These are phyloP conservation scores for Annona cherimola DNA, from an alignment of 164 flowering plant species.

Conservation along the genomic window DNA sequence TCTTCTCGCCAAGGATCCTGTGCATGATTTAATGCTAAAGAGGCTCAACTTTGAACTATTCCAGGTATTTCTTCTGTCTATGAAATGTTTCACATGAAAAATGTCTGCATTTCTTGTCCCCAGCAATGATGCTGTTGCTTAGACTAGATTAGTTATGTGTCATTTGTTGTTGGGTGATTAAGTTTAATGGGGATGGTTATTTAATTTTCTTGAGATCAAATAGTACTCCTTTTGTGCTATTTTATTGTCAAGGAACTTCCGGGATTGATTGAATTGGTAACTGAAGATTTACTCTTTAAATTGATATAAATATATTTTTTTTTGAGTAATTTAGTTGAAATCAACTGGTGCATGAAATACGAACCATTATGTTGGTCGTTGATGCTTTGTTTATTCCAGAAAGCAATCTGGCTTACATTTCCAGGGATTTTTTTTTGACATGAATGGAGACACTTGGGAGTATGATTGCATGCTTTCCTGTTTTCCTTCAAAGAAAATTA, in stretches of 20 bases:
- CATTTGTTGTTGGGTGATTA: background rate
- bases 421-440: background rate
- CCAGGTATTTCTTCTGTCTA: constrained; percentile 46
- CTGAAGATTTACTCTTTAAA: too few relatives aligned
- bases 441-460: background rate
- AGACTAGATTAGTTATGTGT: background rate
- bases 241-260: too few relatives aligned
- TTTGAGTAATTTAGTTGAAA: too few relatives aligned
- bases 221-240: background rate
- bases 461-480: background rate
- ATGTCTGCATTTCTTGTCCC: background rate
- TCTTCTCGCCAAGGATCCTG: constrained; percentile 40
- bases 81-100: background rate
- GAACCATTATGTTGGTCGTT: too few relatives aligned
- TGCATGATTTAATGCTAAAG: constrained; percentile 81
- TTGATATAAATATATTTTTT: too few relatives aligned
- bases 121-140: background rate
- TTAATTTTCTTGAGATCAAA: background rate
- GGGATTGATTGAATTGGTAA: too few relatives aligned
- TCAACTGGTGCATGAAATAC: too few relatives aligned
- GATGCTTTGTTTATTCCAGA: too few relatives aligned
- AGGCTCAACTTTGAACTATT: constrained; percentile 83
- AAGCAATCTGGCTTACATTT: too few relatives aligned
- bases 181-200: background rate
- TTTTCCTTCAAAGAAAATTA: background rate